A percentile compares a stretch with the other conserved stretches of the same genome.
phyloP scores from a whole-genome alignment of 768 basidiomycete species.

The Amanita molliuscula region DNA sequence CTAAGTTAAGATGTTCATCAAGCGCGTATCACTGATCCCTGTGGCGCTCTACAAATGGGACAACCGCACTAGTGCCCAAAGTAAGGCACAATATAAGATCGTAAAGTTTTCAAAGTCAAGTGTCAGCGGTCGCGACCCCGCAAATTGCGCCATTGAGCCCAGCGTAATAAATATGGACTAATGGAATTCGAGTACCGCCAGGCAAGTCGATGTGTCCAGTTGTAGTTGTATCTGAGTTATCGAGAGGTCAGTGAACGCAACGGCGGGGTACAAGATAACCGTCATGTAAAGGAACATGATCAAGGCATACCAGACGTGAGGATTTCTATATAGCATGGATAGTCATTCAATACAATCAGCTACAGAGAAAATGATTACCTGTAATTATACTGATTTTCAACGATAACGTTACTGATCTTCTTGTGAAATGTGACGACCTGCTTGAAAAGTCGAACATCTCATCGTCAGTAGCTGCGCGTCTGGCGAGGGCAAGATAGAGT shows the following conservation, averaged over 20 bases:
- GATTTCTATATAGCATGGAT: conserved; percentile 31
- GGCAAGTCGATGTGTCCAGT: conserved; percentile 28
- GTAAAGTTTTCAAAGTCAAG: conserved; percentile 85
- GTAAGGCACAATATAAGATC: conserved; percentile 75
- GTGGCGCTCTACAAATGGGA: conserved; percentile 77
- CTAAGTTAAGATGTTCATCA: too few relatives aligned
- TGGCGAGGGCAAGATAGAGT: conserved; percentile 85
- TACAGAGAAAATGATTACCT: neutral
- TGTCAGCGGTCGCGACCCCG: too few relatives aligned
- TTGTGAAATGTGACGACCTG: conserved; percentile 71
- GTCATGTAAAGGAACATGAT: conserved; percentile 79
- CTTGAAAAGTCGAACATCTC: conserved; percentile 78
- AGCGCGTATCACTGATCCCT: conserved; percentile 62
- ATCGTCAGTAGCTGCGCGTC: conserved; percentile 61
- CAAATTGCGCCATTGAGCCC: too few relatives aligned
- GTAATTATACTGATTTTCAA: conserved; percentile 29
- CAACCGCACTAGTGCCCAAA: conserved; percentile 73
- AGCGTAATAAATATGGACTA: conserved; percentile 47
- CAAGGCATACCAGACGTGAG: conserved; percentile 79
- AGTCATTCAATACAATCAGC: conserved; percentile 11
- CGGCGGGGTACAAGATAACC: neutral
- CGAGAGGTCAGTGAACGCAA: neutral
- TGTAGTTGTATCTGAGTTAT: conserved; percentile 37
- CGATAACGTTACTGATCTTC: conserved; percentile 50
- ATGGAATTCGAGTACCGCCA: neutral